Evolutionary conservation across 2,329 filamentous ascomycete genomes (phyloP).

Genomic region (Incumbomyces lentus): DNA sequence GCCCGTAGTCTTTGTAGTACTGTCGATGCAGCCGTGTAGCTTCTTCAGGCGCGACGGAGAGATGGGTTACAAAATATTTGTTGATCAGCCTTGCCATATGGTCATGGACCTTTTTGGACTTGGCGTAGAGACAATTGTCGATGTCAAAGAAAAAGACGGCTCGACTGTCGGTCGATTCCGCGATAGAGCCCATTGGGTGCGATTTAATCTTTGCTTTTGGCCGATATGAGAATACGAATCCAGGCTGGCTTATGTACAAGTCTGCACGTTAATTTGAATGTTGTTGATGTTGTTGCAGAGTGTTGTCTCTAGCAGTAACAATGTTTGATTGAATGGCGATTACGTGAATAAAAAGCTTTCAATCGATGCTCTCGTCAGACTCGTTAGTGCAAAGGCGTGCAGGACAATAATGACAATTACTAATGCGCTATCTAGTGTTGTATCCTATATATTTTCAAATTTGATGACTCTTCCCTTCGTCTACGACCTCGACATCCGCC

Average conservation of each 20-base stretch:
- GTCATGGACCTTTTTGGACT: slow-evolving; percentile 74
- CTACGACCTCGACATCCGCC: not conserved
- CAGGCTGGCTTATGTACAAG: not conserved
- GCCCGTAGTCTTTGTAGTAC: slow-evolving; percentile 91
- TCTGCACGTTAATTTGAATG: not conserved
- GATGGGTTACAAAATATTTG: slow-evolving; percentile 55
- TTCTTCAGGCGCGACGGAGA: slow-evolving; percentile 63
- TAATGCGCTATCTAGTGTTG: no score
- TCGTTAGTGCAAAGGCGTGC: no score
- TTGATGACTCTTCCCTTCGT: not conserved
- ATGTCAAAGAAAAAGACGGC: slow-evolving; percentile 74
- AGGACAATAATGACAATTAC: no score
- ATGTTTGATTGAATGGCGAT: no score
- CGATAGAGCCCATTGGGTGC: slow-evolving; percentile 9
- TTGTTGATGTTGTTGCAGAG: no score
- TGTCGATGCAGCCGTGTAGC: slow-evolving; percentile 77
- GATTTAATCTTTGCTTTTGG: no score
- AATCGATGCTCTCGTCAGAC: no score
- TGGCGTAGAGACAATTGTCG: slow-evolving; percentile 93
- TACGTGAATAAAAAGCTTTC: not conserved
- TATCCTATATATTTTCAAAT: not conserved
- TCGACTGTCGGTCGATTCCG: slow-evolving; percentile 9
- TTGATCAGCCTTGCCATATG: slow-evolving; percentile 79
- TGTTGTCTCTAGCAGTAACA: no score
- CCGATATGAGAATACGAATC: no score